Conservation (phyloP, 2,329 filamentous ascomycete species). For the Aspergillus fijiensis region DNA sequence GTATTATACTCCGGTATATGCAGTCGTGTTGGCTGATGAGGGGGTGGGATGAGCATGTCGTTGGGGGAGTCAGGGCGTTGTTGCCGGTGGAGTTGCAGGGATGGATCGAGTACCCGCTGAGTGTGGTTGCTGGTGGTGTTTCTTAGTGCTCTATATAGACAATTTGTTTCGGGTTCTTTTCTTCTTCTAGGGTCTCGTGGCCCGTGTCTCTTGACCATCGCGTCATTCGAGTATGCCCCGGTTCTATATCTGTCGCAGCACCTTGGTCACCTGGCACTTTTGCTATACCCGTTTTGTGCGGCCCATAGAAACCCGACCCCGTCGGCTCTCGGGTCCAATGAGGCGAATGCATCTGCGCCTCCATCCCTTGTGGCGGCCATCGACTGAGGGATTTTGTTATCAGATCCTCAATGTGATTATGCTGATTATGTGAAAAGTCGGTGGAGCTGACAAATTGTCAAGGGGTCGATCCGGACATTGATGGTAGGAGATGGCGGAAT, state of each 20-base stretch:
- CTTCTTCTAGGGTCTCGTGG: too few relatives aligned
- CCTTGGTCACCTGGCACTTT: too few relatives aligned
- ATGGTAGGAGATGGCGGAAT: too few relatives aligned
- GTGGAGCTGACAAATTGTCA: neutral
- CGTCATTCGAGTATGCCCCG: too few relatives aligned
- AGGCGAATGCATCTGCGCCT: neutral
- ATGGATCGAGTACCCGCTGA: slow-evolving; percentile 32
- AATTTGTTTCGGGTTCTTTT: neutral
- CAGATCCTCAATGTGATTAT: too few relatives aligned
- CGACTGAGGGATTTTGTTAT: too few relatives aligned
- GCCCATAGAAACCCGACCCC: neutral
- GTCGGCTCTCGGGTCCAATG: neutral
- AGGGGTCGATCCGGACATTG: too few relatives aligned
- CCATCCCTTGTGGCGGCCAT: neutral
- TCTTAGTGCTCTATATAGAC: neutral
- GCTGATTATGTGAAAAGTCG: neutral
- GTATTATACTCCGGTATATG: slow-evolving; percentile 33
- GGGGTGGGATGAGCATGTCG: slow-evolving; percentile 35
- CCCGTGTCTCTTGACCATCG: too few relatives aligned
- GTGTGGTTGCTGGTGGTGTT: slow-evolving; percentile 1
- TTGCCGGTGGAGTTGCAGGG: slow-evolving; percentile 17
- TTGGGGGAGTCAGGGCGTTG: slow-evolving; percentile 26
- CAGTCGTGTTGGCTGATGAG: slow-evolving; percentile 33
- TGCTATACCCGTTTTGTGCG: too few relatives aligned
- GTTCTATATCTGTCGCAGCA: too few relatives aligned